phyloP scores from a whole-genome alignment of 2,329 filamentous ascomycete genomes.

The Trichophyton simii region DNA sequence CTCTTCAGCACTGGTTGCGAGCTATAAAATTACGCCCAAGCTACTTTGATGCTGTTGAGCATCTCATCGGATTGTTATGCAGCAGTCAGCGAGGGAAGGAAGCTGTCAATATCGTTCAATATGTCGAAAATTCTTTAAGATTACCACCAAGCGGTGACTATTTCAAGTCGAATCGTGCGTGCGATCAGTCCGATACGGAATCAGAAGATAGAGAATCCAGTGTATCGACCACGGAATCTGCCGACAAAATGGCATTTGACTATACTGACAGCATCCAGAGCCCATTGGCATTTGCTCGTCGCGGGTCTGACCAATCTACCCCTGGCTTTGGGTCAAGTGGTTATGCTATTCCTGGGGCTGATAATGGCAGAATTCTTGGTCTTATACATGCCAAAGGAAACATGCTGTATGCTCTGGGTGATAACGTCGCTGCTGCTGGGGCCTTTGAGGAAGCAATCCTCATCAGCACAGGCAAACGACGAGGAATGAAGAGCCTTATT shows the following conservation, averaged over 20 bases:
- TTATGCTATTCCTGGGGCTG: conserved; percentile 68
- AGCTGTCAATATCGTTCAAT: conserved; percentile 75
- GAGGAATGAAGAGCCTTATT: conserved; percentile 67
- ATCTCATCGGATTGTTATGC: conserved; percentile 79
- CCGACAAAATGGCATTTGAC: conserved; percentile 47
- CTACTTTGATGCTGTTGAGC: conserved; percentile 90
- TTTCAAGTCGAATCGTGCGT: conserved; percentile 39
- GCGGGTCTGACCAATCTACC: conserved; percentile 22
- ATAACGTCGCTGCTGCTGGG: conserved; percentile 65
- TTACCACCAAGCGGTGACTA: conserved; percentile 37
- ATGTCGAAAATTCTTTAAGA: conserved; percentile 62
- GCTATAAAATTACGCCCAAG: conserved; percentile 74
- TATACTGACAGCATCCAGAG: conserved; percentile 37
- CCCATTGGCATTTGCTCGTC: conserved; percentile 17
- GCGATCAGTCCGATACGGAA: conserved; percentile 49
- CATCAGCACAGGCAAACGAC: conserved; percentile 63
- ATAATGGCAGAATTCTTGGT: conserved; percentile 88
- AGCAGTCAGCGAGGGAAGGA: conserved; percentile 67
- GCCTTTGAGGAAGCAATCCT: conserved; percentile 93
- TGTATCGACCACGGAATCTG: conserved; percentile 39
- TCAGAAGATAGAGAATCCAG: conserved; percentile 42
- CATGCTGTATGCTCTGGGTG: conserved; percentile 82
- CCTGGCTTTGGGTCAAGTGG: conserved; percentile 63
- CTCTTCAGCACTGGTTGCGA: conserved; percentile 70
- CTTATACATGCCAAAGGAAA: conserved; percentile 97